Evolutionary conservation across 441 rosid genomes (phyloP), one percentile per base, ranked within the genome.

Genomic region (Erysimum cheiri): DNA sequence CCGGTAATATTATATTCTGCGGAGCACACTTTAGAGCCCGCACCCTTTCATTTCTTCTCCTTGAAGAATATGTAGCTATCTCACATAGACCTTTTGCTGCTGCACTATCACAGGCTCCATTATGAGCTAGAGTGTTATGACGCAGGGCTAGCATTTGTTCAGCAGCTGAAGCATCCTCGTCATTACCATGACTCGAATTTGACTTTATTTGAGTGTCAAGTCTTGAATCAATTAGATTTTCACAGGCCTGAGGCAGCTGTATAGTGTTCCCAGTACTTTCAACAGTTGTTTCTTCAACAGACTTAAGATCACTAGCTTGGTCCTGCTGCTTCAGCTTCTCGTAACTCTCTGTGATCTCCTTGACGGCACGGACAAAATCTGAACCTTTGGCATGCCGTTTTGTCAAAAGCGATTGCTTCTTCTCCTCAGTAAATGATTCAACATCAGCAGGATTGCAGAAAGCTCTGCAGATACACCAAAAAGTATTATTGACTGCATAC

Each of bases 351-450:
- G 77, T 80, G 46, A 96, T 96, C 86, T 96, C 98, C 80, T 91
- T 82, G 59, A 96, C 92, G 17, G 99, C 99, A 62, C 96, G 98
- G 62, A 89, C 87, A 82, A 91, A 96, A 88, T 96, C 99, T 47
- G 97, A 85, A 74, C 96, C 96, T 82, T 82, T 91, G 17, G 92
- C 92, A 60, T 91, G 98, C 57, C 92, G 93, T 77, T 89, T 96
- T 5, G 69, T 77, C 76, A 89, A 70, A 80, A 96, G 96, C 39
- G 91, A 85, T 75, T 89, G 90, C 76, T 93, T 96, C 77, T 92
- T 96, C 81, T 93, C 98, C 82, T 96, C 99, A 5, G 99, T 88
- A 84, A 96, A 96, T 71, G 93, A 83, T 82, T 93, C 99, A 50
- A 96, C 91, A 78, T 96, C 99, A 55, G 87, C 91, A 56, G 89